Evolutionary conservation across 2,329 filamentous ascomycete genomes (phyloP).

Genomic region (Apiospora malaysiana): DNA sequence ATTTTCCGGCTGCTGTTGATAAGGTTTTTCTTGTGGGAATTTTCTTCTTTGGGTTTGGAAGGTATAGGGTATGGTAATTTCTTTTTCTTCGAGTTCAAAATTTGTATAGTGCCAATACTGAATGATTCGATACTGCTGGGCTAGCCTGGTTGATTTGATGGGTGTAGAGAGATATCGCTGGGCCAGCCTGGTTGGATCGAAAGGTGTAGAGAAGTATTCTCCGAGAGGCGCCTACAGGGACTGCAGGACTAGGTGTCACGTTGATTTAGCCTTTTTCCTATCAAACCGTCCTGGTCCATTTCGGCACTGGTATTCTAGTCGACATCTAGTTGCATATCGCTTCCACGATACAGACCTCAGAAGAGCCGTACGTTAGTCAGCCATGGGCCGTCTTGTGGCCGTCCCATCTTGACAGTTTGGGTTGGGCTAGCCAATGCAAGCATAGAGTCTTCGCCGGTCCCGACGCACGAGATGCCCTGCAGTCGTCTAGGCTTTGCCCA

Average conservation of each 20-base stretch:
- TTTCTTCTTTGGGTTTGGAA: no score
- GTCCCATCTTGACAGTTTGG: background rate
- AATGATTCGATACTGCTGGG: no score
- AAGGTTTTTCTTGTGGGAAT: no score
- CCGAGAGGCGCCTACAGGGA: background rate
- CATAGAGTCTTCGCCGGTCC: slow-evolving; percentile 11
- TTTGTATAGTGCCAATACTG: no score
- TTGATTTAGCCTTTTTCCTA: background rate
- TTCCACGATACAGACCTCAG: no score
- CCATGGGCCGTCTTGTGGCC: background rate
- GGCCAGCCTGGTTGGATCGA: no score
- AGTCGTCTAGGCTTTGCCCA: background rate
- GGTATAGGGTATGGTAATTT: no score
- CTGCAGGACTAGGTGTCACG: background rate
- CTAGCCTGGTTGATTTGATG: no score
- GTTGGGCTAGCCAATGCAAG: slow-evolving; percentile 1
- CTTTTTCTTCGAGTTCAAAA: no score
- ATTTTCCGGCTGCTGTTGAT: no score
- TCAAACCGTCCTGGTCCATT: background rate
- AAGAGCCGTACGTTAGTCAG: background rate
- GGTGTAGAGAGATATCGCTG: no score
- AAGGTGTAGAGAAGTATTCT: no score
- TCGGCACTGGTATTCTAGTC: slow-evolving; percentile 6
- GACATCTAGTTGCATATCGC: background rate
- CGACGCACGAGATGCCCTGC: background rate